Base-by-base conservation (phyloP, 495 filamentous ascomycete species). In the Xylaria longipes region DNA sequence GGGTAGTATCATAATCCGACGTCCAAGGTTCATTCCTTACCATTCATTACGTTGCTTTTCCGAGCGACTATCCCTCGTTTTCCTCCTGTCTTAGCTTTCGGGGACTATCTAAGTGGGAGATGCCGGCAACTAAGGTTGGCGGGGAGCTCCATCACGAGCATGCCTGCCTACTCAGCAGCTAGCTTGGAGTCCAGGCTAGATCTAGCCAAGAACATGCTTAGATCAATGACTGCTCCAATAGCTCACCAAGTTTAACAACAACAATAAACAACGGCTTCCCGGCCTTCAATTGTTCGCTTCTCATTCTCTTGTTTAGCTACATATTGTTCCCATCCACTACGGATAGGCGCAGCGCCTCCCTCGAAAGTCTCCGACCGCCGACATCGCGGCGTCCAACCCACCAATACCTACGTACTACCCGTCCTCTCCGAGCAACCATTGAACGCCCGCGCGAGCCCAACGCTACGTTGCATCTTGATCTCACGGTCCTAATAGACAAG, bases 401-500 rank as follows among this genome's bases (percentile, higher is more conserved):
- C 31, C 57, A 2, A 60, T 60, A 37, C 57, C 37, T 37, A 6
- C 12, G 12, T 6, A 11, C 27, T 66, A 14, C 39, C 57, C 57
- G 68, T 58, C 27, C 20, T 41, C 57, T 69, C 56, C 57, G 56
- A 69, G 37, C 43, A 35, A 20, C 56, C 39, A 45, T n/a, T 60
- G 11, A 33, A 56, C 56, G 67, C 17, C 8, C 0, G 6, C 27
- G 48, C 27, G 17, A n/a, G 22, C n/a, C 35, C 22, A 25, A 25
- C 25, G 8, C 29, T 25, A 35, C 29, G 17, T 46, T 33, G 17
- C 35, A 31, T 41, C 35, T 9, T 52, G 17, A 5, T 39, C 25
- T 22, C 46, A 41, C 39, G 27, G 22, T 7, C 31, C 20, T 17
- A 1, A 14, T 27, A 29, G 12, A 29, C 25, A 31, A 25, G 4